Base-by-base conservation (phyloP, 139 green algal species). In the Gonium pectorale region DNA sequence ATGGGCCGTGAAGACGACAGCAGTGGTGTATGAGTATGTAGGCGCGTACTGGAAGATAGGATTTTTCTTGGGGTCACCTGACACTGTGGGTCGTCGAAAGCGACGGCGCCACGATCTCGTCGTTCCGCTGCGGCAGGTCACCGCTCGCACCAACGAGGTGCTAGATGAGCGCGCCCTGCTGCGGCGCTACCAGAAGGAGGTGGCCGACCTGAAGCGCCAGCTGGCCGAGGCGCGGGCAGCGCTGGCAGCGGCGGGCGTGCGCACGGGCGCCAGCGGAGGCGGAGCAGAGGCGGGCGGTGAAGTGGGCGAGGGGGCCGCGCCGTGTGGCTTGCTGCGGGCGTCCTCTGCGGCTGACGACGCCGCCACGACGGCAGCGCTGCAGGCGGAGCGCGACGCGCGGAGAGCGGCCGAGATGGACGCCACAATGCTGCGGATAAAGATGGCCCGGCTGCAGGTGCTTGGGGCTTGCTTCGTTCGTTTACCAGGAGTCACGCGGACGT, bases 81-180 rank as follows among this genome's bases (percentile, higher is more conserved):
- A n/a, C n/a, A n/a, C n/a, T n/a, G n/a, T n/a, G n/a, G n/a, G n/a
- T n/a, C n/a, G n/a, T n/a, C n/a, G n/a, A n/a, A n/a, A n/a, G n/a
- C n/a, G n/a, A n/a, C n/a, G n/a, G n/a, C n/a, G n/a, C n/a, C n/a
- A n/a, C n/a, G n/a, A n/a, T n/a, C 40, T 83, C 37, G 31, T 49
- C 8, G 0, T 67, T 38, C 0, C 21, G 15, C n/a, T 40, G 22
- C 35, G 15, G n/a, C 85, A 86, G 54, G 82, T 91, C 24, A 68
- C 79, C 22, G 86, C 86, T 8, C 79, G 86, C 21, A 75, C 72
- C 31, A 97, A 97, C 69, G 93, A 97, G 89, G 90, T 93, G 40
- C 78, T 97, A 86, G 96, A 98, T 79, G 92, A 97, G 62, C 90
- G 87, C 19, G 91, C 91, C 13, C 87, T 98, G 31, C 94, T 99